Evolutionary conservation across 2,329 filamentous ascomycete genomes (phyloP).

Genomic region (Thielaviopsis populi): DNA sequence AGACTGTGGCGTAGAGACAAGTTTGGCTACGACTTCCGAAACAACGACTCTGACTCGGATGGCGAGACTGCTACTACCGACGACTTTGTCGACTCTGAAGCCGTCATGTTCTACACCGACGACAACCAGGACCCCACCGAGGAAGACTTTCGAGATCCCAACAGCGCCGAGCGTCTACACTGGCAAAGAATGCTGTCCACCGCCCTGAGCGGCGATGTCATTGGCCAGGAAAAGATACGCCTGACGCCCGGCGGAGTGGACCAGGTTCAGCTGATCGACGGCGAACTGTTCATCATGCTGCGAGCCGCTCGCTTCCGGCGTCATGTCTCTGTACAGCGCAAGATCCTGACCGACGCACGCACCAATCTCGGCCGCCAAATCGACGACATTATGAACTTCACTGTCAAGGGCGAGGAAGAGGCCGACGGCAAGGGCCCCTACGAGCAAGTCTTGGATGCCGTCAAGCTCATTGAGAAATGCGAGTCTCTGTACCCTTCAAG

Average conservation of each 20-base stretch:
- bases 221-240: conserved; percentile 94
- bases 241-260: conserved; percentile 58
- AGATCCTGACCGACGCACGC: conserved; percentile 76
- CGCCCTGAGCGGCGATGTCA: conserved; percentile 88
- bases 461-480: conserved; percentile 78
- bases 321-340: conserved; percentile 67
- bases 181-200: conserved; percentile 98
- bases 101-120: conserved; percentile 80
- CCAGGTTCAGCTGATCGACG: conserved; percentile 43
- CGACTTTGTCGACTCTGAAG: conserved; percentile 87
- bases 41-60: conserved; percentile 70
- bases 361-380: conserved; percentile 56
- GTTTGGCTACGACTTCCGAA: conserved; percentile 57
- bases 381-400: conserved; percentile 81
- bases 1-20: conserved; percentile 39
- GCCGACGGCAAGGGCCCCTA: conserved; percentile 66
- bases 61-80: conserved; percentile 83
- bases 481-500: conserved; percentile 75
- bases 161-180: conserved; percentile 78
- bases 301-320: conserved; percentile 72
- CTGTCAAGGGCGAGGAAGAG: conserved; percentile 86
- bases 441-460: conserved; percentile 79
- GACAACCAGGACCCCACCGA: conserved; percentile 77
- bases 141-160: conserved; percentile 77
- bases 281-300: conserved; percentile 74